Evolutionary conservation across 768 basidiomycete species (phyloP).

Genomic region (Boletus edulis): DNA sequence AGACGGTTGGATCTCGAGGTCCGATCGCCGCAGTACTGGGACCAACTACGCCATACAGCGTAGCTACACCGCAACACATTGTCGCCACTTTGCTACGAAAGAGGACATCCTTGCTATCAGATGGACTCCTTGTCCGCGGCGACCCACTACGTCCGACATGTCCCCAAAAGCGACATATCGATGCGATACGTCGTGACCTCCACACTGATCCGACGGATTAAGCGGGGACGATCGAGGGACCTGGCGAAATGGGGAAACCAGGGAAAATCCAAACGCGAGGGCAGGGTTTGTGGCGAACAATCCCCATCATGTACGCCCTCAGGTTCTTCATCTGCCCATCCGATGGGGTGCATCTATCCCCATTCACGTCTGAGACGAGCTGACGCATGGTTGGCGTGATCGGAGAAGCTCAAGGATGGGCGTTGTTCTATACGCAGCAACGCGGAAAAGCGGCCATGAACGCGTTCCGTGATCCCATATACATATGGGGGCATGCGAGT

Average conservation of each 20-base stretch:
- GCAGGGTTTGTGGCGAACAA: constrained; percentile 2
- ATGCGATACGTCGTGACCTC: neutral
- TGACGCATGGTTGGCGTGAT: constrained; percentile 18
- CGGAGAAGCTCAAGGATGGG: constrained; percentile 4
- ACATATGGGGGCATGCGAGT: neutral
- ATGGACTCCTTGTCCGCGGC: constrained; percentile 12
- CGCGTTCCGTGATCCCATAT: constrained; percentile 20
- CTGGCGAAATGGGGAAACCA: neutral
- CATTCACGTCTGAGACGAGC: constrained; percentile 8
- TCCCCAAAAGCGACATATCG: neutral
- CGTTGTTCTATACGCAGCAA: constrained; percentile 5
- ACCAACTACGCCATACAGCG: constrained; percentile 12
- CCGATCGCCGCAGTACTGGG: neutral
- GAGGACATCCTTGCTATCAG: neutral
- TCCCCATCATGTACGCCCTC: constrained; percentile 5
- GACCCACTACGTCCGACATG: constrained; percentile 3
- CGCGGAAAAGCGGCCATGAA: constrained; percentile 25
- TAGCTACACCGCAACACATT: neutral
- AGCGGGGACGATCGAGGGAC: constrained; percentile 8
- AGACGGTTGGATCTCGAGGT: constrained; percentile 5
- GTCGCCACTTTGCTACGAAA: neutral
- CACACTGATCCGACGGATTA: constrained; percentile 10
- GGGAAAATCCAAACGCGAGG: neutral
- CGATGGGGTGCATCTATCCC: neutral
- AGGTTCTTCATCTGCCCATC: neutral